These are phyloP conservation scores for Agaricus bisporus DNA, from an alignment of 768 basidiomycete species.

Conservation along the genomic window DNA sequence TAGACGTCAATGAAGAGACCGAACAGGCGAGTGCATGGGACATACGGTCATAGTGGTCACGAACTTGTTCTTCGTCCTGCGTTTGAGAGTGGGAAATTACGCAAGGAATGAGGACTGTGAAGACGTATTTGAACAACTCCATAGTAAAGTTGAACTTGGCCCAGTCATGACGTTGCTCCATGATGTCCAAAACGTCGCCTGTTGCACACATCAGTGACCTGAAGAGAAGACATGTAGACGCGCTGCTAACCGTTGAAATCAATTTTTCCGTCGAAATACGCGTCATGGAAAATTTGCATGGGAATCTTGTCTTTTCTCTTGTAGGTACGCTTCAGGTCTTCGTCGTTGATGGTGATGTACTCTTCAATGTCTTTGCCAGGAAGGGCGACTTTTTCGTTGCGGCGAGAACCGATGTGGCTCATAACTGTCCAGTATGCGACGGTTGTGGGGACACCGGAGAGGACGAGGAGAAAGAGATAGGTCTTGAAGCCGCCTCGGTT, in stretches of 20 bases:
- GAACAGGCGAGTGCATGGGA: conserved; percentile 11
- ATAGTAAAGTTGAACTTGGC: conserved; percentile 85
- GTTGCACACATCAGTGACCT: conserved; percentile 9
- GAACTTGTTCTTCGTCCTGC: conserved; percentile 95
- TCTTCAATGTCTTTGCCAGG: conserved; percentile 84
- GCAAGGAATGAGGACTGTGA: conserved; percentile 85
- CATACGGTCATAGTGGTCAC: conserved; percentile 91
- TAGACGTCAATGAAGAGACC: neutral
- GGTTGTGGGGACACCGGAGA: conserved; percentile 73
- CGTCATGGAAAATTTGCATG: conserved; percentile 97
- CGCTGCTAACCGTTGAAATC: conserved; percentile 78
- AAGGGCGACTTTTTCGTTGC: conserved; percentile 78
- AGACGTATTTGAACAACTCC: conserved; percentile 91
- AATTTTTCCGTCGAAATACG: conserved; percentile 93
- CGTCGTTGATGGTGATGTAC: conserved; percentile 89
- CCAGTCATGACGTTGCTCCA: conserved; percentile 97
- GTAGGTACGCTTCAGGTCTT: conserved; percentile 74
- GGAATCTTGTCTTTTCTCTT: conserved; percentile 87
- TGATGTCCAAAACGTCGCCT: conserved; percentile 91
- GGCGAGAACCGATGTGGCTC: conserved; percentile 74
- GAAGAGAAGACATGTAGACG: conserved; percentile 7
- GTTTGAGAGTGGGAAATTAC: conserved; percentile 85
- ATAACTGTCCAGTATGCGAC: conserved; percentile 87
- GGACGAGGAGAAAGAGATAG: conserved; percentile 70
- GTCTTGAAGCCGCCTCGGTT: conserved; percentile 81